A percentile compares a stretch with the other conserved stretches of the same genome.
These are phyloP conservation scores for Pseudocercospora eumusae DNA, from an alignment of 2,329 filamentous ascomycete species.

Conservation along the genomic window DNA sequence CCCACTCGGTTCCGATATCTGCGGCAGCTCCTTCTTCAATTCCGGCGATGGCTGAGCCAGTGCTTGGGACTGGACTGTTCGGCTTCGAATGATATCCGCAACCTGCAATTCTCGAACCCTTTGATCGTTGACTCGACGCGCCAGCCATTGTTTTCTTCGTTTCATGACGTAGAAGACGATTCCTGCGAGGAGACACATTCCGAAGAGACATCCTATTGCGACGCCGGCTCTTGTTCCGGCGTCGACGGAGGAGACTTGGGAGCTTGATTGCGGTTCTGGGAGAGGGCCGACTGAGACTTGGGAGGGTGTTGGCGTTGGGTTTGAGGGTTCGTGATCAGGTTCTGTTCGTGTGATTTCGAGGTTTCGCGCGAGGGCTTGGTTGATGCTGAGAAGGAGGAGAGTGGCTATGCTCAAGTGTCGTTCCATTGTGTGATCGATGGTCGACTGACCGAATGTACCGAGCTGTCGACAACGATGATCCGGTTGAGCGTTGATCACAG, in stretches of 20 bases:
- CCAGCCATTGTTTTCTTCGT: neutral
- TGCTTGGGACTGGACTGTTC: neutral
- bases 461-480: neutral
- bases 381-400: neutral
- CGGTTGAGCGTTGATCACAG: neutral
- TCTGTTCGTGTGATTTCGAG: neutral
- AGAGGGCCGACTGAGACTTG: conserved; percentile 1
- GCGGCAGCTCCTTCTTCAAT: neutral
- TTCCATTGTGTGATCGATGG: neutral
- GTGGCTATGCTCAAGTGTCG: neutral
- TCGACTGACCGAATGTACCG: neutral
- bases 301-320: neutral
- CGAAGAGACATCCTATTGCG: conserved; percentile 4
- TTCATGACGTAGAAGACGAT: conserved; percentile 5
- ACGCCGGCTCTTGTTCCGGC: conserved; percentile 2
- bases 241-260: neutral
- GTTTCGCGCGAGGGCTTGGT: neutral
- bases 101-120: conserved; percentile 1
- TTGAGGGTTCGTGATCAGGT: neutral
- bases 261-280: conserved; percentile 2
- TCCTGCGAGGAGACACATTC: neutral
- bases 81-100: conserved; percentile 4
- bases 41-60: neutral
- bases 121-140: neutral
- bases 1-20: neutral